Evolutionary conservation across 2,329 filamentous ascomycete genomes (phyloP).

Genomic region (Pseudogymnoascus pannorum): DNA sequence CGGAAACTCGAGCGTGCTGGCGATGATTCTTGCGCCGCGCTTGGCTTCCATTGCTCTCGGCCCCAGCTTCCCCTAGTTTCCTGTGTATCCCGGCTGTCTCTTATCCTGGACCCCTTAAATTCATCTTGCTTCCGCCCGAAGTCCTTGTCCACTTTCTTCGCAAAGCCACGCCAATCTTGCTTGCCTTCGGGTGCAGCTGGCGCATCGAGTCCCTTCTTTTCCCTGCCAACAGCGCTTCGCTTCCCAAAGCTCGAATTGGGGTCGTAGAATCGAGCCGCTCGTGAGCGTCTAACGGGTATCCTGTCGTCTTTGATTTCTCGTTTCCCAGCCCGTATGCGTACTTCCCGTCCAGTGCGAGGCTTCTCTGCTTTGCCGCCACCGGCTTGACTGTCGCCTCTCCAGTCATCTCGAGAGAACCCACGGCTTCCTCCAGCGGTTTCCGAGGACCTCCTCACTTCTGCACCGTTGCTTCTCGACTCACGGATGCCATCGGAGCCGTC

Average conservation of each 20-base stretch:
- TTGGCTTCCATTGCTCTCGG: neutral
- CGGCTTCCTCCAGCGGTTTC: conserved; percentile 30
- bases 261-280: conserved; percentile 46
- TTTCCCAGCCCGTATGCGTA: conserved; percentile 10
- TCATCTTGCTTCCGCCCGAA: neutral
- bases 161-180: conserved; percentile 11
- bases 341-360: neutral
- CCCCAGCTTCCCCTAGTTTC: neutral
- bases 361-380: neutral
- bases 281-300: conserved; percentile 35
- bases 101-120: neutral
- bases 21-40: neutral
- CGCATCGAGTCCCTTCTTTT: conserved; percentile 30
- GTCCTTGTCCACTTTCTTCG: neutral
- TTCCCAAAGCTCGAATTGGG: conserved; percentile 44
- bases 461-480: conserved; percentile 25
- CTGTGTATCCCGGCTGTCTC: conserved; percentile 8
- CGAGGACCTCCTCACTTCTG: conserved; percentile 17
- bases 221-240: conserved; percentile 47
- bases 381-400: neutral
- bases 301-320: conserved; percentile 8
- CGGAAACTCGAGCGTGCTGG: neutral
- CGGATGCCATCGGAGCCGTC: conserved; percentile 14
- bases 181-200: conserved; percentile 13
- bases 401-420: conserved; percentile 16